Conservation (phyloP, 2,329 filamentous ascomycete species). For the Metarhizium sp. region DNA sequence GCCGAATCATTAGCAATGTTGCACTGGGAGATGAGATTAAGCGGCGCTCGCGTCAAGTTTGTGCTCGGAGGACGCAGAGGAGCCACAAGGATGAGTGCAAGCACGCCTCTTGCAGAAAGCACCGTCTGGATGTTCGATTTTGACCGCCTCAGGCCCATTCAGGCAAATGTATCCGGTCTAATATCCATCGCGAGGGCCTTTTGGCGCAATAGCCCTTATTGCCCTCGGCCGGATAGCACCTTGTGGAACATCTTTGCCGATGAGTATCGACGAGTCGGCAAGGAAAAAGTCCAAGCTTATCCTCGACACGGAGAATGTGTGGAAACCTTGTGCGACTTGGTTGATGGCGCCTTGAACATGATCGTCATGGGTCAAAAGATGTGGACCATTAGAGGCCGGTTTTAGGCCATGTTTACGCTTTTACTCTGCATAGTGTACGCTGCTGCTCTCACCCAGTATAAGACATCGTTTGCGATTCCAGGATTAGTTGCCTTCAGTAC, state of each 20-base stretch:
- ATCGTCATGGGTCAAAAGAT: slow-evolving; percentile 2
- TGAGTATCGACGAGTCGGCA: slow-evolving; percentile 2
- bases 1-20: slow-evolving; percentile 40
- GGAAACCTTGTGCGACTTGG: slow-evolving; percentile 1
- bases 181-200: slow-evolving; percentile 32
- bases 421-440: too few species aligned
- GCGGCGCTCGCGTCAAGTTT: slow-evolving; percentile 47
- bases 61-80: slow-evolving; percentile 29
- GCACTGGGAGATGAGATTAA: slow-evolving; percentile 36
- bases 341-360: not conserved
- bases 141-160: slow-evolving; percentile 25
- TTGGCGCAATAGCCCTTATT: slow-evolving; percentile 42
- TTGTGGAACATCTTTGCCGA: slow-evolving; percentile 3
- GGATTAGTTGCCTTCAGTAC: too few species aligned
- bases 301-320: slow-evolving; percentile 2
- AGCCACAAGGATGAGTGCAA: not conserved
- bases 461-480: too few species aligned
- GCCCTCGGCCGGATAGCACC: slow-evolving; percentile 26
- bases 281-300: not conserved
- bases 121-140: slow-evolving; percentile 39
- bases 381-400: slow-evolving; percentile 3
- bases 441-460: too few species aligned
- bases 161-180: slow-evolving; percentile 29
- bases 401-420: not conserved
- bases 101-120: slow-evolving; percentile 20